phyloP scores from a whole-genome alignment of 163 green algal genomes.

The Scenedesmus sp. region DNA sequence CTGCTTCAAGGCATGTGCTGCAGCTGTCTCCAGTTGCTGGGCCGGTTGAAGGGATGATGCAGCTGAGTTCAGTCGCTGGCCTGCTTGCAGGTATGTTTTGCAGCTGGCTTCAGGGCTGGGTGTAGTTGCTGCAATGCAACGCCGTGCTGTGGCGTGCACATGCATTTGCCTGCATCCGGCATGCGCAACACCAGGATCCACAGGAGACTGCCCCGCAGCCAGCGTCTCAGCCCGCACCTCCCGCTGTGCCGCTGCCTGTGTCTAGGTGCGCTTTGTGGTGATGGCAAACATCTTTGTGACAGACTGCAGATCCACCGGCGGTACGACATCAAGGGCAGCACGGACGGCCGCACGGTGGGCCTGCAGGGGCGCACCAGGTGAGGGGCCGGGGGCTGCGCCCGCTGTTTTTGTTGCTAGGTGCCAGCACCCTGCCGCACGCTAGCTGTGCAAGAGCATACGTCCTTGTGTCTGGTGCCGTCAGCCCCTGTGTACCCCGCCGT shows the following conservation, averaged over 20 bases:
- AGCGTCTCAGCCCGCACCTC: too few relatives aligned
- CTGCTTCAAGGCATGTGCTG: neutral
- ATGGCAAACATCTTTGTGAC: constrained; percentile 98
- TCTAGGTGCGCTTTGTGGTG: constrained; percentile 95
- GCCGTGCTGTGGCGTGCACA: too few relatives aligned
- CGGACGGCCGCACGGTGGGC: constrained; percentile 66
- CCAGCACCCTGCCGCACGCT: too few relatives aligned
- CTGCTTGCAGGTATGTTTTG: too few relatives aligned
- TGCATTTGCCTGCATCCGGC: neutral
- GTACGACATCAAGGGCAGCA: constrained; percentile 95
- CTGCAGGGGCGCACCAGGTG: constrained; percentile 14
- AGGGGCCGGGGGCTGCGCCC: neutral
- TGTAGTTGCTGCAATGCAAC: neutral
- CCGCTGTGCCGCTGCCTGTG: neutral
- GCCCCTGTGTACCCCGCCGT: too few relatives aligned
- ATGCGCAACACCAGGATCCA: neutral
- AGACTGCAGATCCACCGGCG: constrained; percentile 88
- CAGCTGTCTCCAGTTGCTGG: neutral
- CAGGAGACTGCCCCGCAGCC: too few relatives aligned
- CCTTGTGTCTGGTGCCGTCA: too few relatives aligned
- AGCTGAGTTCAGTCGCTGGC: too few relatives aligned
- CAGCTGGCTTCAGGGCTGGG: neutral
- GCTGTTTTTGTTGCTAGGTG: neutral
- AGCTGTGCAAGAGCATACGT: too few relatives aligned
- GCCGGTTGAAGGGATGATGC: too few relatives aligned